Conservation (phyloP, 1,284 basidiomycete species). For the Coniferiporia weirii region DNA sequence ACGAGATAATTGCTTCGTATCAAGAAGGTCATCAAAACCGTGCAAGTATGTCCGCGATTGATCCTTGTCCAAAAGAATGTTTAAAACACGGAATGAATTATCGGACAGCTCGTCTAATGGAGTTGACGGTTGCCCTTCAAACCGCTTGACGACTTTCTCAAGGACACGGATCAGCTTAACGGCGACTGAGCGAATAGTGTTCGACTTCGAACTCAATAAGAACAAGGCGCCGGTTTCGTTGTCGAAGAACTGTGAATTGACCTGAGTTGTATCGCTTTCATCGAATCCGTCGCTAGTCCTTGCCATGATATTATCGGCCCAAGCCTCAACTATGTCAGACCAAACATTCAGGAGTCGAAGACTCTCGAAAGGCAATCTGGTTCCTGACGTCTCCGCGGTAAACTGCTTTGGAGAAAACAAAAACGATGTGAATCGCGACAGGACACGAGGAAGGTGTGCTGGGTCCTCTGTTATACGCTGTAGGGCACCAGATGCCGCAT, state of each 20-base stretch:
- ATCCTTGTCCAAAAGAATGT: slow-evolving; percentile 45
- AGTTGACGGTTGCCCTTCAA: slow-evolving; percentile 32
- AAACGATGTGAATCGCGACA: slow-evolving; percentile 70
- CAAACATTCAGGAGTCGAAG: slow-evolving; percentile 66
- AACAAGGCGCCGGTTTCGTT: slow-evolving; percentile 77
- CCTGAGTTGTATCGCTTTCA: slow-evolving; percentile 34
- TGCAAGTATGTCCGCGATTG: slow-evolving; percentile 43
- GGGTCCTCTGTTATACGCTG: slow-evolving; percentile 69
- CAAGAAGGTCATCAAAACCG: slow-evolving; percentile 64
- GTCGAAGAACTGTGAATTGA: slow-evolving; percentile 45
- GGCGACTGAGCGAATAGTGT: slow-evolving; percentile 48
- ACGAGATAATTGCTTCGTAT: slow-evolving; percentile 50
- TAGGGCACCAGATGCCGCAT: slow-evolving; percentile 66
- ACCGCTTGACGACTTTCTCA: slow-evolving; percentile 37
- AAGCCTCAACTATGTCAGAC: slow-evolving; percentile 68
- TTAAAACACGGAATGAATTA: slow-evolving; percentile 38
- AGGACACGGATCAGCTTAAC: slow-evolving; percentile 57
- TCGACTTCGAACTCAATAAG: slow-evolving; percentile 63
- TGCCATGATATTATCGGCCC: slow-evolving; percentile 48
- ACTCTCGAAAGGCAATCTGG: slow-evolving; percentile 62
- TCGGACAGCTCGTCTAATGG: slow-evolving; percentile 24
- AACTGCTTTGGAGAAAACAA: slow-evolving; percentile 73
- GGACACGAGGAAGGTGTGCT: slow-evolving; percentile 52
- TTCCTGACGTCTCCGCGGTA: slow-evolving; percentile 55
- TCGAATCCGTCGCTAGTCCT: slow-evolving; percentile 37